Evolutionary conservation across 306 rosid species (phyloP), one percentile per base, ranked within the genome.

Genomic region (Vachellia collinsii): DNA sequence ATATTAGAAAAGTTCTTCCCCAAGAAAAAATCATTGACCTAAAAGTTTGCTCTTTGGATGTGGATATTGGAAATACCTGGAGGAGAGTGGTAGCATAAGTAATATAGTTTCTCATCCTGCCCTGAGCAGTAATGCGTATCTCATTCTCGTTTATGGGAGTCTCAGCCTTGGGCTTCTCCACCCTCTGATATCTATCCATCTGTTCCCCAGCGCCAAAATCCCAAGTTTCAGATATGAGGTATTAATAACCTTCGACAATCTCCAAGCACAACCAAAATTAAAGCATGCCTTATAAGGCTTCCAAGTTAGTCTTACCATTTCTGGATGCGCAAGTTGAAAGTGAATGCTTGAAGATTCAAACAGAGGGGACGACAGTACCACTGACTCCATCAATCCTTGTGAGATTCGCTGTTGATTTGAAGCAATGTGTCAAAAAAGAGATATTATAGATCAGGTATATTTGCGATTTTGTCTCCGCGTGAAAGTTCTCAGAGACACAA

Each of bases 111-210:
- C n/a, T n/a, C n/a, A n/a, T n/a, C n/a, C n/a, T n/a, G n/a, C n/a
- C n/a, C n/a, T n/a, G n/a, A n/a, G n/a, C n/a, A n/a, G n/a, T n/a
- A n/a, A n/a, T n/a, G n/a, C n/a, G n/a, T n/a, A n/a, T n/a, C n/a
- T n/a, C n/a, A n/a, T n/a, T n/a, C n/a, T n/a, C n/a, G n/a, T n/a
- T n/a, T n/a, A n/a, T n/a, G 13, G 92, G 89, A 80, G 72, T 82
- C 17, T 88, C 96, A 0, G 84, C 72, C 79, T 83, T 90, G 8
- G 97, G 95, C 86, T 92, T 94, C 90, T 89, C 97, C 79, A 94
- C 95, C 82, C 98, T 89, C 89, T 92, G 97, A 70, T 92, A 92
- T 85, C 97, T 87, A 88, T 94, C 97, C 98, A 94, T 86, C 83
- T 83, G 58, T 8, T 73, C 17, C 17, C 77, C 36, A 19, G 67